These are phyloP conservation scores for Hypoxylon sp. DNA, from an alignment of 2,329 filamentous ascomycete species.

Conservation along the genomic window DNA sequence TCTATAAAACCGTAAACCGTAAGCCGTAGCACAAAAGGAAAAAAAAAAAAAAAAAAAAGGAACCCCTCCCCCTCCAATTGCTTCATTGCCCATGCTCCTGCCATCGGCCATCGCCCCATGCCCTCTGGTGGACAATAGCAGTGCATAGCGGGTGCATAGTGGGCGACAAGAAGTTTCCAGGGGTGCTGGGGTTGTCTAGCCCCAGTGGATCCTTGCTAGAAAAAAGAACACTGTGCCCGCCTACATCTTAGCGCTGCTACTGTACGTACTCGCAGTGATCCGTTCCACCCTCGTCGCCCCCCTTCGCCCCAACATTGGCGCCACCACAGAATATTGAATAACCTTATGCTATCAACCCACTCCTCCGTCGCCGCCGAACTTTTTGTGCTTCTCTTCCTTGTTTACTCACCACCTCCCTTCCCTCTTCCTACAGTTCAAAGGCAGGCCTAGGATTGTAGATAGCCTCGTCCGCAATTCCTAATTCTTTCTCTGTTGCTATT, in stretches of 20 bases:
- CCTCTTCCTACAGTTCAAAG: conserved; percentile 46
- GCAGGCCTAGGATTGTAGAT: conserved; percentile 50
- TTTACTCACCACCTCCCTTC: conserved; percentile 23
- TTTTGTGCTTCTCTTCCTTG: conserved; percentile 29
- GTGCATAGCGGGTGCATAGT: conserved; percentile 16
- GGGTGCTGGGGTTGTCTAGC: conserved; percentile 24
- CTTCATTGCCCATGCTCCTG: conserved; percentile 32
- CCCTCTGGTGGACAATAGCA: conserved; percentile 6
- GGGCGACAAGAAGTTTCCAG: conserved; percentile 25
- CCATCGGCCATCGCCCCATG: conserved; percentile 33
- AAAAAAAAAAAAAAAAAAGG: no score
- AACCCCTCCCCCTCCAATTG: conserved; percentile 30
- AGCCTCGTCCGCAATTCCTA: conserved; percentile 40
- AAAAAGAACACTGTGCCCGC: conserved; percentile 18
- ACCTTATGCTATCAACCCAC: conserved; percentile 29
- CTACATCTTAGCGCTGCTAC: conserved; percentile 9
- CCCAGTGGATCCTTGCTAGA: conserved; percentile 10
- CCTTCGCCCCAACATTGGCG: conserved; percentile 27
- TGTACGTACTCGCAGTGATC: conserved; percentile 17
- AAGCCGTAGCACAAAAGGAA: no score
- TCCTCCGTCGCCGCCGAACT: conserved; percentile 22
- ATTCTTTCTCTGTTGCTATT: conserved; percentile 40
- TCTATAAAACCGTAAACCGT: no score
- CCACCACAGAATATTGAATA: conserved; percentile 23
- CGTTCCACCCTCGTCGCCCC: not conserved